Conservation (phyloP, 495 filamentous ascomycete species). For the Penicillium fimorum region DNA sequence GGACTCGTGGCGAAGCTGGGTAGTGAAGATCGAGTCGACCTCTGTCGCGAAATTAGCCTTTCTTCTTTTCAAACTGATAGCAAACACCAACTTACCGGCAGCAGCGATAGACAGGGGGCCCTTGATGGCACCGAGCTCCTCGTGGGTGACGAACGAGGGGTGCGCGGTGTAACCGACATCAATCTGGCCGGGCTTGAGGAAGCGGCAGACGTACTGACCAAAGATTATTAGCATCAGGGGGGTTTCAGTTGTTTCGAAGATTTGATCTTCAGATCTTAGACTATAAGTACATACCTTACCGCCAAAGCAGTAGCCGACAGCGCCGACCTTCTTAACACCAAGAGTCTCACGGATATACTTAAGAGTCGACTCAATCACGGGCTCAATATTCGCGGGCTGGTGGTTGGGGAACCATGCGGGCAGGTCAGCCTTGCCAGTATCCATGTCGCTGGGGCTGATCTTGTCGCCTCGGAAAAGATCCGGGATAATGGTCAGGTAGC, state of each 20-base stretch:
- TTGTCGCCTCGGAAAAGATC: slow-evolving; percentile 77
- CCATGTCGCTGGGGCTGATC: slow-evolving; percentile 53
- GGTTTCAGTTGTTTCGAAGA: not conserved
- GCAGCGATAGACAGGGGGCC: slow-evolving; percentile 76
- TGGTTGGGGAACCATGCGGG: slow-evolving; percentile 60
- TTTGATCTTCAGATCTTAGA: not conserved
- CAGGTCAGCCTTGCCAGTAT: slow-evolving; percentile 57
- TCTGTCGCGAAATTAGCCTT: slow-evolving; percentile 42
- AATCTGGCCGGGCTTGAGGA: slow-evolving; percentile 47
- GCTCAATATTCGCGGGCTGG: slow-evolving; percentile 57
- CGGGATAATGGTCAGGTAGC: slow-evolving; percentile 73
- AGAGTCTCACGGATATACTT: slow-evolving; percentile 56
- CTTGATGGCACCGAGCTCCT: slow-evolving; percentile 68
- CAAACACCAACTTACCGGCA: slow-evolving; percentile 50
- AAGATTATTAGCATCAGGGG: not conserved
- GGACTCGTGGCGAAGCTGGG: slow-evolving; percentile 64
- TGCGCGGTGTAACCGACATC: slow-evolving; percentile 74
- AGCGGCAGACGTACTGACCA: slow-evolving; percentile 46
- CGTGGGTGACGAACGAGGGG: slow-evolving; percentile 72
- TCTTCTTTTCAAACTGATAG: not conserved
- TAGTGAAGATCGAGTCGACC: slow-evolving; percentile 75
- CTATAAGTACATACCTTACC: slow-evolving; percentile 35
- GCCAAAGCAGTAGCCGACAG: slow-evolving; percentile 51
- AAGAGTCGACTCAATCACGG: slow-evolving; percentile 59
- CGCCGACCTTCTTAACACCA: slow-evolving; percentile 67